Evolutionary conservation across 2,329 filamentous ascomycete species (phyloP).

Genomic region (Trichoderma lentiforme): DNA sequence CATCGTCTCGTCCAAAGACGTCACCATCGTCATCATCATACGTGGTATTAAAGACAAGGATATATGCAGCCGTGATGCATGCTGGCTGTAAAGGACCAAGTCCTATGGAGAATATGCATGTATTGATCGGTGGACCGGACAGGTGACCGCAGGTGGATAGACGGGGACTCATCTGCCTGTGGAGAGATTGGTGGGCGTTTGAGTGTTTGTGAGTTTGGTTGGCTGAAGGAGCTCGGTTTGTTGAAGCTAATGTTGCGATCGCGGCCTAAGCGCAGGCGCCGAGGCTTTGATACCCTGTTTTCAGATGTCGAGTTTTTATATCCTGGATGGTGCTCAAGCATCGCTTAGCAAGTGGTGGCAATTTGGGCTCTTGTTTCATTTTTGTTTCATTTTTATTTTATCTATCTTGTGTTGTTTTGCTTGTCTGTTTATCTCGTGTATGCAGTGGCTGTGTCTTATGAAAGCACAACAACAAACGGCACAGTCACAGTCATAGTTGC

Average conservation of each 20-base stretch:
- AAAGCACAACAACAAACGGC: no score
- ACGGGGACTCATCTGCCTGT: background rate
- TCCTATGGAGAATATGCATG: constrained; percentile 11
- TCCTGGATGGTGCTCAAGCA: background rate
- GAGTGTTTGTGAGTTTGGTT: constrained; percentile 3
- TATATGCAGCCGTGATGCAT: constrained; percentile 7
- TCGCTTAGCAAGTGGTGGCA: background rate
- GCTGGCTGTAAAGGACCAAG: background rate
- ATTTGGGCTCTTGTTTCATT: background rate
- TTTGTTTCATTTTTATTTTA: background rate
- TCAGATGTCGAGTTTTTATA: background rate
- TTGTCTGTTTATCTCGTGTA: background rate
- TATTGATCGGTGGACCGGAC: constrained; percentile 3
- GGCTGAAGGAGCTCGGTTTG: background rate
- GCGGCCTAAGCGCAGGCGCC: constrained; percentile 4
- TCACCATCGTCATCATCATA: constrained; percentile 12
- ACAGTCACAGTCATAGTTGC: no score
- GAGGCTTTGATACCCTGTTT: background rate
- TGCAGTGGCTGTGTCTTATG: background rate
- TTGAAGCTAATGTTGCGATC: background rate
- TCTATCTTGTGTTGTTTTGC: background rate
- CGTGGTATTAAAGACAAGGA: constrained; percentile 4
- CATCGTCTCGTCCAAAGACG: constrained; percentile 2
- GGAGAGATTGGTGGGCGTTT: background rate
- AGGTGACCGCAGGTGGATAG: constrained; percentile 7